Evolutionary conservation across 768 basidiomycete genomes (phyloP), one percentile per base, ranked within the genome.

Genomic region (Gloeophyllum trabeum): DNA sequence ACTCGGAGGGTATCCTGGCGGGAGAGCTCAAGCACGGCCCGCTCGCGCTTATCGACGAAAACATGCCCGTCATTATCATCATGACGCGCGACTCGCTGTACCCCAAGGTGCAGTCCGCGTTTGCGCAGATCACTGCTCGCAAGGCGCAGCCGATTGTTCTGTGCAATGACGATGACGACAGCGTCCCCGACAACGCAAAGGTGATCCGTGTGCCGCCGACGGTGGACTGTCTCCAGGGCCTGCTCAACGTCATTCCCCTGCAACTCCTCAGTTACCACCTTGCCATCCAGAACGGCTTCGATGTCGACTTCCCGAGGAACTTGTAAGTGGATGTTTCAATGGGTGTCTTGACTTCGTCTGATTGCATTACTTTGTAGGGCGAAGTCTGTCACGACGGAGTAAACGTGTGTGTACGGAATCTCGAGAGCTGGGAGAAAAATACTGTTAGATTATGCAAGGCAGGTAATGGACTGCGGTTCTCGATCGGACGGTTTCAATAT

Each of bases 1-100:
- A 81, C 59, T 78, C 76, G 1, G 80, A 81, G 64, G 84, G 84
- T 58, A 97, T 98, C 60, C 79, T 99, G 43, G 96, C 96, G 19
- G 96, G 96, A 51, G 96, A 99, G 68, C 71, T 99, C 50, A 99
- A 99, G 70, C 96, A 99, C 59, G 96, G 96, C 35, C 96, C 96
- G 43, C 79, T 99, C 43, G 96, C 96, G 42, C 67, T 99, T 51
- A 86, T 99, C 54, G 96, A 99, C 58, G 96, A 98, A 67, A 92
- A 94, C 67, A 90, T 96, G 86, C 79, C 91, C 32, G 90, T 98
- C 52, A 98, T 98, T 69, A 90, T 99, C 65, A 79, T 99, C 66
- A 99, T 99, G 96, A 99, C 96, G 22, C 84, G 88, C 50, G 96
- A 99, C 64, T 96, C 92, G 35, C 69, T 98, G 20, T 98, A 98